phyloP scores from a whole-genome alignment of 108 stramenopile species.

The Asterionellopsis glacialis region DNA sequence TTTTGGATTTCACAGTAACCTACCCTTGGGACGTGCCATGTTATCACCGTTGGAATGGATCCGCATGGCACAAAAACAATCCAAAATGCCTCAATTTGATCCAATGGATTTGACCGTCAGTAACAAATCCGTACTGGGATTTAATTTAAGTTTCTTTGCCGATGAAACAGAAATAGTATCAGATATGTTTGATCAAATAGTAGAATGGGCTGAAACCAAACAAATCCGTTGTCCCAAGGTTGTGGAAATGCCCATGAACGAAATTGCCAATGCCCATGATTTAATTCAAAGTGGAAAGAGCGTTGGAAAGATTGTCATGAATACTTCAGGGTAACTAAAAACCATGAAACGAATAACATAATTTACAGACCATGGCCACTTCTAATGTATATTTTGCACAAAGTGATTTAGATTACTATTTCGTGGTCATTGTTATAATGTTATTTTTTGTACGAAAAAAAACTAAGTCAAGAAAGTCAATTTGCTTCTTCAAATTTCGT shows the following conservation, averaged over 20 bases:
- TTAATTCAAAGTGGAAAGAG: constrained; percentile 77
- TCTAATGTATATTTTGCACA: too few species aligned
- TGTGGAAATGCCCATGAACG: constrained; percentile 52
- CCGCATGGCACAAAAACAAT: constrained; percentile 56
- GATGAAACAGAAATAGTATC: constrained; percentile 67
- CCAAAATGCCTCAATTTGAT: constrained; percentile 80
- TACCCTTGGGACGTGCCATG: constrained; percentile 65
- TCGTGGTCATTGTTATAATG: too few species aligned
- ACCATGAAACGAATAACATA: too few species aligned
- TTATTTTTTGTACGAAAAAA: too few species aligned
- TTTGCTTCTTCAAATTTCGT: too few species aligned
- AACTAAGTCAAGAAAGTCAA: too few species aligned
- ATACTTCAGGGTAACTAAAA: constrained; percentile 7
- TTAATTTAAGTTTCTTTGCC: constrained; percentile 87
- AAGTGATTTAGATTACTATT: too few species aligned
- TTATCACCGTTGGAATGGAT: constrained; percentile 76
- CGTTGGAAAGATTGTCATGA: constrained; percentile 82
- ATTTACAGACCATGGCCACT: too few species aligned
- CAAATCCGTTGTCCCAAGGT: constrained; percentile 51
- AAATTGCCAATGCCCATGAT: constrained; percentile 65
- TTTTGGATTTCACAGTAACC: constrained; percentile 88
- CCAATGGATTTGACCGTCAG: constrained; percentile 73
- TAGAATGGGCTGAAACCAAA: constrained; percentile 49
- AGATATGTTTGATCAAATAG: constrained; percentile 70
- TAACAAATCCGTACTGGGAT: constrained; percentile 73